phyloP scores from a whole-genome alignment of 2,329 filamentous ascomycete genomes.

The Alternaria hordeiaustralica region DNA sequence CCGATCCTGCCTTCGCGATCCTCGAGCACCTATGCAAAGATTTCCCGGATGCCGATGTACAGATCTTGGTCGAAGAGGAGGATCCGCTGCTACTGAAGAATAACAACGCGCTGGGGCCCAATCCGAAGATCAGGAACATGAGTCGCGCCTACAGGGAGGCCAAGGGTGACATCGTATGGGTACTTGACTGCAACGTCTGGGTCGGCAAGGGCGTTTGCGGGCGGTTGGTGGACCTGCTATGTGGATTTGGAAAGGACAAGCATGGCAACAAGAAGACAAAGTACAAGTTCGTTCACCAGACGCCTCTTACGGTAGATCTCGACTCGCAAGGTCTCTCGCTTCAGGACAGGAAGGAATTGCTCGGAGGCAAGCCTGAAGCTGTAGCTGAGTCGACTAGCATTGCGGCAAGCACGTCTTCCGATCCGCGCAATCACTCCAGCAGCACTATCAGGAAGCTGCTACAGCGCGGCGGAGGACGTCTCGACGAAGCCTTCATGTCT shows the following conservation, averaged over 20 bases:
- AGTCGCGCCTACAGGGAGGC: slow-evolving; percentile 91
- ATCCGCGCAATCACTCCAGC: slow-evolving; percentile 32
- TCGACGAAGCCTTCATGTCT: slow-evolving; percentile 95
- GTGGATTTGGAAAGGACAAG: slow-evolving; percentile 64
- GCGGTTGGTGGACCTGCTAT: slow-evolving; percentile 87
- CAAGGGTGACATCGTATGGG: slow-evolving; percentile 85
- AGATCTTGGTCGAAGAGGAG: slow-evolving; percentile 80
- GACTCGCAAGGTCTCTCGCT: slow-evolving; percentile 37
- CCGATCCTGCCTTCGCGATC: slow-evolving; percentile 78
- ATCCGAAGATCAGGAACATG: slow-evolving; percentile 98
- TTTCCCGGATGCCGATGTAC: slow-evolving; percentile 74
- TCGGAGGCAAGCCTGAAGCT: slow-evolving; percentile 32
- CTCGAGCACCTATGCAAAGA: slow-evolving; percentile 75
- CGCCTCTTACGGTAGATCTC: slow-evolving; percentile 85
- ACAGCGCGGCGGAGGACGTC: slow-evolving; percentile 72
- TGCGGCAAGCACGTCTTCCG: slow-evolving; percentile 35
- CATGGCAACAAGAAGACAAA: slow-evolving; percentile 46
- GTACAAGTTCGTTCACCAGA: slow-evolving; percentile 92
- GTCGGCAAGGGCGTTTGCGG: slow-evolving; percentile 78
- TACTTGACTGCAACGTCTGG: slow-evolving; percentile 97
- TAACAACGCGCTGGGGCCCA: slow-evolving; percentile 74
- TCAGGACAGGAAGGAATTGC: slow-evolving; percentile 40
- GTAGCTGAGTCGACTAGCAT: slow-evolving; percentile 28
- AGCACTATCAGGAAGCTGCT: slow-evolving; percentile 30
- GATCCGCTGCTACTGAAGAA: slow-evolving; percentile 71